Percentiles rank a stretch among this genome's conserved stretches.
Conservation (phyloP, 2,329 filamentous ascomycete species). For the Claviceps cyperi region DNA sequence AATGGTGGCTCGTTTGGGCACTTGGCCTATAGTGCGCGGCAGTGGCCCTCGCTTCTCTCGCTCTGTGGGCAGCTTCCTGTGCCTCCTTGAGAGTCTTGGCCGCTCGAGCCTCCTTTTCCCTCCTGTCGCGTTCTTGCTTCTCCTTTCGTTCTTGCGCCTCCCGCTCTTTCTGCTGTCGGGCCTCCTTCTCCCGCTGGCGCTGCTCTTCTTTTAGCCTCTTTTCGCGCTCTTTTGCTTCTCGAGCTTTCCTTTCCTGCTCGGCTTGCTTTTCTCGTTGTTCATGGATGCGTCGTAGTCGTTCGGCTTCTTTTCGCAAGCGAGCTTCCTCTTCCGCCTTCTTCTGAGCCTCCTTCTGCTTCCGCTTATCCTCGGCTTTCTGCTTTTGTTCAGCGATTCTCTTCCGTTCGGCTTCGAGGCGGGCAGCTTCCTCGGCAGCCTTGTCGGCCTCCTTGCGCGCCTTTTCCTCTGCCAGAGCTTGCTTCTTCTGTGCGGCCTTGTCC, state of each 20-base stretch:
- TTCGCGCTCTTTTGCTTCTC: conserved; percentile 49
- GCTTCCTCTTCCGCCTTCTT: conserved; percentile 87
- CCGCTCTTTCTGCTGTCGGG: conserved; percentile 53
- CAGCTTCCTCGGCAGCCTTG: conserved; percentile 74
- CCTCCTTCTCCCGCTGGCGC: conserved; percentile 64
- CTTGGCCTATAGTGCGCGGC: conserved; percentile 15
- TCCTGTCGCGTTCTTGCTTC: conserved; percentile 49
- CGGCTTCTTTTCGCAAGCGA: conserved; percentile 67
- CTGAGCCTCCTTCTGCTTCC: conserved; percentile 80
- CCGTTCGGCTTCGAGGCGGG: conserved; percentile 59
- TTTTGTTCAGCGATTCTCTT: conserved; percentile 69
- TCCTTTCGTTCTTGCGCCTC: conserved; percentile 51
- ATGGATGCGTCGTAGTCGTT: conserved; percentile 62
- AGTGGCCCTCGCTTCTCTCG: conserved; percentile 46
- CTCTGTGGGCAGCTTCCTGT: conserved; percentile 40
- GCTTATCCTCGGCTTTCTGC: conserved; percentile 74
- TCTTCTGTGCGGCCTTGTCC: conserved; percentile 82
- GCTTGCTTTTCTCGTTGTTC: conserved; percentile 78
- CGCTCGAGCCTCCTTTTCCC: conserved; percentile 41
- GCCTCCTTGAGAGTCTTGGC: conserved; percentile 47
- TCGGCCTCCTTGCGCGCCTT: conserved; percentile 78
- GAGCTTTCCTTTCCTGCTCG: conserved; percentile 70
- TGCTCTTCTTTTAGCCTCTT: conserved; percentile 77
- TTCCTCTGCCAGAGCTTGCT: conserved; percentile 79
- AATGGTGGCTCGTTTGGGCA: conserved; percentile 18